These are phyloP conservation scores for Buxus sempervirens DNA, from an alignment of 164 flowering plant genomes.

Conservation along the genomic window DNA sequence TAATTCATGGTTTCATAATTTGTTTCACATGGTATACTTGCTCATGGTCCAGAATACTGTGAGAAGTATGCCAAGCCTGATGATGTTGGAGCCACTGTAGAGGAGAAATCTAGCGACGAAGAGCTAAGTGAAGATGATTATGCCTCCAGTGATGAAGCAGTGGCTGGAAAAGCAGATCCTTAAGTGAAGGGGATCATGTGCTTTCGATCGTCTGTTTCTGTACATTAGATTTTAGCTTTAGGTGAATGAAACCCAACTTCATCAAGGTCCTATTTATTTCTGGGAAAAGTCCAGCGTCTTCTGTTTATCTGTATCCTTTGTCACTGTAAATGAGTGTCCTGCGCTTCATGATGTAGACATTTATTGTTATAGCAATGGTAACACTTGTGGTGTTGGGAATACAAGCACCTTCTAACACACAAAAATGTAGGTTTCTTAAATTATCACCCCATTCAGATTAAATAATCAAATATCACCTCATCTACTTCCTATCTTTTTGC, in stretches of 20 bases:
- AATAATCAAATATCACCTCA: too few relatives aligned
- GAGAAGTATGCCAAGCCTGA: conserved; percentile 65
- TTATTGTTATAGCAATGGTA: background rate
- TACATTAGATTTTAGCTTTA: conserved; percentile 30
- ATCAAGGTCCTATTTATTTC: conserved; percentile 3
- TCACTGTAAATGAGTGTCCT: conserved; percentile 35
- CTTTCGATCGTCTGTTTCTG: conserved; percentile 16
- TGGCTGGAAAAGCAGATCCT: conserved; percentile 44
- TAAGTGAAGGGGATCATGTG: conserved; percentile 9
- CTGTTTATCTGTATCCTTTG: conserved; percentile 8
- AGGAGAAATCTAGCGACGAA: conserved; percentile 56
- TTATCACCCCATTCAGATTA: too few relatives aligned
- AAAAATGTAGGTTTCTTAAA: too few relatives aligned
- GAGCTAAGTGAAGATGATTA: conserved; percentile 56
- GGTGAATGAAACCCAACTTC: conserved; percentile 11
- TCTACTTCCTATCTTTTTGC: too few relatives aligned
- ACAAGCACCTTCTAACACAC: too few relatives aligned
- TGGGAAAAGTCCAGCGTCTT: conserved; percentile 14
- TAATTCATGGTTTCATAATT: too few relatives aligned
- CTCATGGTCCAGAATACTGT: conserved; percentile 42
- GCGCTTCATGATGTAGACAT: conserved; percentile 3
- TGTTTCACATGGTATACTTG: background rate
- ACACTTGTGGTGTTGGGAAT: too few relatives aligned
- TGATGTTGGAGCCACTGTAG: conserved; percentile 43
- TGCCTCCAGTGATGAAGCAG: conserved; percentile 52